A percentile compares a stretch with the other conserved stretches of the same genome.
These are phyloP conservation scores for Elsinoe batatas DNA, from an alignment of 2,329 filamentous ascomycete species.

Conservation along the genomic window DNA sequence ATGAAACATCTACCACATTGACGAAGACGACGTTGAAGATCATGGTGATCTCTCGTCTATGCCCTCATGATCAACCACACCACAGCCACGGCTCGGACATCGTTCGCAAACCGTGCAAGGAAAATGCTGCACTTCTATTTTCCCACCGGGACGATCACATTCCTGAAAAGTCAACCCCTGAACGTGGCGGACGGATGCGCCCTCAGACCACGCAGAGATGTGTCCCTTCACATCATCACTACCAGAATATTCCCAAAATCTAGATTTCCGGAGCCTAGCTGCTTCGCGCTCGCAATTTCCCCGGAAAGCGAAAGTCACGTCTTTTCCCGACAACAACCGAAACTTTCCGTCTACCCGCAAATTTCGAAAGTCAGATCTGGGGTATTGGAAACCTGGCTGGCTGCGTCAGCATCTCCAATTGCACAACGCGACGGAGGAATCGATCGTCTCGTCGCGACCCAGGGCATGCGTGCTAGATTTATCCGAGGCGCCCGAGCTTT, in stretches of 20 bases:
- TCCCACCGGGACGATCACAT: not conserved
- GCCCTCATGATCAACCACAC: not conserved
- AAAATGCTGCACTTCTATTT: not conserved
- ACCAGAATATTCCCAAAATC: not conserved
- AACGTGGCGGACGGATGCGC: not conserved
- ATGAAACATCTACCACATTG: not conserved
- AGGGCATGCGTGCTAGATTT: not conserved
- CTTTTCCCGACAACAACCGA: not conserved
- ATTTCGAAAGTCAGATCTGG: not conserved
- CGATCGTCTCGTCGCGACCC: not conserved
- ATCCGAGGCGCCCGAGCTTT: conserved; percentile 3
- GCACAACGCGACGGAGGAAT: not conserved
- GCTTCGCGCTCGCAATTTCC: too few relatives aligned
- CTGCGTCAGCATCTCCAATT: not conserved
- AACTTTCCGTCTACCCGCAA: not conserved
- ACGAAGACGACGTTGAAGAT: not conserved
- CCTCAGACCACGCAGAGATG: not conserved
- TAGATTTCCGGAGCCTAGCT: too few relatives aligned
- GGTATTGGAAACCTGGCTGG: not conserved
- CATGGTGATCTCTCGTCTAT: not conserved
- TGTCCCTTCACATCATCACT: not conserved
- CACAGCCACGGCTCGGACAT: not conserved
- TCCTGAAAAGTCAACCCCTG: not conserved
- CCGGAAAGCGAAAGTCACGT: not conserved
- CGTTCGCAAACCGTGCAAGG: not conserved